phyloP scores from a whole-genome alignment of 83 land plant species.

The Thuja plicata region DNA sequence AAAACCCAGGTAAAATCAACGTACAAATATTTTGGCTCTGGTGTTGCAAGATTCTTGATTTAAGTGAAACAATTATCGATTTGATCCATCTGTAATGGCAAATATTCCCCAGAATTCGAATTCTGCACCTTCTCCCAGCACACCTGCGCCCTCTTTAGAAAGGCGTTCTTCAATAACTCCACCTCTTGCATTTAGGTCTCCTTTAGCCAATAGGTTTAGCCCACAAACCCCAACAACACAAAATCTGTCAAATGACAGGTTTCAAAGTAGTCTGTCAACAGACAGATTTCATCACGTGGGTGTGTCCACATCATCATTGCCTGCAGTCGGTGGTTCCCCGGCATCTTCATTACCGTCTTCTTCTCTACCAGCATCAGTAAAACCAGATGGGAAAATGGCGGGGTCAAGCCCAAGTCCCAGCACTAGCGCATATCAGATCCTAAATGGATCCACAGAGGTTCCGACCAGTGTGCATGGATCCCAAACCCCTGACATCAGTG shows the following conservation, averaged over 20 bases:
- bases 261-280: neutral
- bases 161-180: slow-evolving; percentile 4
- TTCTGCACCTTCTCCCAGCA: slow-evolving; percentile 15
- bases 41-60: neutral
- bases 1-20: neutral
- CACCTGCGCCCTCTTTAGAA: slow-evolving; percentile 25
- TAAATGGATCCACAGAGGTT: slow-evolving; percentile 16
- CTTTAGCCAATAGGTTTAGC: slow-evolving; percentile 29
- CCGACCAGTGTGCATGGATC: slow-evolving; percentile 2
- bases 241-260: slow-evolving; percentile 12
- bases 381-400: neutral
- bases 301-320: slow-evolving; percentile 16
- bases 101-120: slow-evolving; percentile 3
- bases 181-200: slow-evolving; percentile 29
- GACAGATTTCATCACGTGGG: neutral
- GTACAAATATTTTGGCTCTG: neutral
- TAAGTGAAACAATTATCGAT: neutral
- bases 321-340: slow-evolving; percentile 12
- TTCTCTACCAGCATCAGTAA: neutral
- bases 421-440: neutral
- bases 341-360: neutral
- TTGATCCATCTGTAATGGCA: neutral
- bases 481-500: slow-evolving; percentile 5
- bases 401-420: neutral
- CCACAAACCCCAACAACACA: slow-evolving; percentile 37